Conservation (phyloP, 31 red algal genomes). For the Endocladia muricata region DNA sequence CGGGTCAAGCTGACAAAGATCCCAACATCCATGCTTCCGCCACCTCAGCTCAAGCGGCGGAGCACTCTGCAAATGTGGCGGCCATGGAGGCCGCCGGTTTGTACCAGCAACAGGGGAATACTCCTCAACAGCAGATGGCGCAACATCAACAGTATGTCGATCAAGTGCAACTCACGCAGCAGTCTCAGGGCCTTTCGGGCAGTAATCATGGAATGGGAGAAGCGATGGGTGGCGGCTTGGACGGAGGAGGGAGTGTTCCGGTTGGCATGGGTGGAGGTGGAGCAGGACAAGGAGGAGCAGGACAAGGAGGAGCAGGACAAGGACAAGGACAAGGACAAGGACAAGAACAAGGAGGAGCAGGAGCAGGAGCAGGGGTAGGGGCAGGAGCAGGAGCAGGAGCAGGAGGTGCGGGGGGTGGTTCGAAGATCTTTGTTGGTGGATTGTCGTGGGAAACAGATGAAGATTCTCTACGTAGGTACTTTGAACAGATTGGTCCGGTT, state of each 20-base stretch:
- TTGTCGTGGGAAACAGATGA: conserved; percentile 98
- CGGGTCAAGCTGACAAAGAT: conserved; percentile 11
- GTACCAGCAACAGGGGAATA: too few relatives aligned
- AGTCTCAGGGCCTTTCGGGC: too few relatives aligned
- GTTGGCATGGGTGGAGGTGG: too few relatives aligned
- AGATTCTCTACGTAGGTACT: conserved; percentile 83
- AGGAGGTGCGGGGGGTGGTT: not conserved
- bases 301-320: conserved; percentile 14
- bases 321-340: conserved; percentile 9
- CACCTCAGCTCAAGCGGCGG: not conserved
- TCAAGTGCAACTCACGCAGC: too few relatives aligned
- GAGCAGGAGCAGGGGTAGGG: not conserved
- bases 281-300: too few relatives aligned
- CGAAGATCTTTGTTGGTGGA: conserved; percentile 97
- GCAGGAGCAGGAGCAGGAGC: not conserved
- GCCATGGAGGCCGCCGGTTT: too few relatives aligned
- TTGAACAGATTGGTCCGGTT: conserved; percentile 84
- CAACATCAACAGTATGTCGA: too few relatives aligned
- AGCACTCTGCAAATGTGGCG: too few relatives aligned
- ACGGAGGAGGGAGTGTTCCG: too few relatives aligned
- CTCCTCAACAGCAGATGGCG: too few relatives aligned
- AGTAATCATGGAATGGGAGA: too few relatives aligned
- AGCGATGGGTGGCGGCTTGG: too few relatives aligned
- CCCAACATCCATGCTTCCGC: not conserved
- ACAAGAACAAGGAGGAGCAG: conserved; percentile 7